These are phyloP conservation scores for Globisporangium mamillatum DNA, from an alignment of 352 stramenopile genomes.

Conservation along the genomic window DNA sequence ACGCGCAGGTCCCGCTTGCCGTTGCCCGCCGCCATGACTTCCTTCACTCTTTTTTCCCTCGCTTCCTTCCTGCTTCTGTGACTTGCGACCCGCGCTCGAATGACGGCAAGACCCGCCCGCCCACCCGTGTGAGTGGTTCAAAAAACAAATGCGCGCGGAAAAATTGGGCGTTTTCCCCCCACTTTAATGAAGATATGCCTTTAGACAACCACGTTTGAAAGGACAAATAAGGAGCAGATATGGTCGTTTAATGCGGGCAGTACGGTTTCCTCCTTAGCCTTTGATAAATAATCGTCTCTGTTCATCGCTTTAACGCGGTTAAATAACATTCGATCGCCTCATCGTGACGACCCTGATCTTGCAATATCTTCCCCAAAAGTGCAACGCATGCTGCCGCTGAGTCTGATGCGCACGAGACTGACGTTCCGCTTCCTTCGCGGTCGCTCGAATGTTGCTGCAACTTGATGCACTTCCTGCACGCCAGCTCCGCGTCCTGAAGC, in stretches of 20 bases:
- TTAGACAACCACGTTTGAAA: background rate
- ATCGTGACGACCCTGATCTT: constrained; percentile 43
- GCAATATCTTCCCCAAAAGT: constrained; percentile 51
- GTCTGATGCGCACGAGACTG: background rate
- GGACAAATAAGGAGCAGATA: too few species aligned
- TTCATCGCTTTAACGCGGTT: constrained; percentile 45
- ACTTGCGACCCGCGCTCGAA: constrained; percentile 15
- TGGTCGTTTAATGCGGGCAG: too few species aligned
- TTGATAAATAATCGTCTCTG: constrained; percentile 18
- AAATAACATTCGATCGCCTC: constrained; percentile 67
- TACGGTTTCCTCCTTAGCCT: background rate
- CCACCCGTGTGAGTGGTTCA: constrained; percentile 7
- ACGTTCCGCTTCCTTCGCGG: constrained; percentile 1
- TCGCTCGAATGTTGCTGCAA: constrained; percentile 26
- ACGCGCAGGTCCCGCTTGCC: constrained; percentile 36
- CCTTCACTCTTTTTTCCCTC: constrained; percentile 2
- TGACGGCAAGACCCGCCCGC: constrained; percentile 1
- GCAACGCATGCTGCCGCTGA: constrained; percentile 28
- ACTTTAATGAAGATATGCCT: background rate
- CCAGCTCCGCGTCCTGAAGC: constrained; percentile 43
- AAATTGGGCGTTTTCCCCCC: constrained; percentile 1
- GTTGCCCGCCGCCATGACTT: constrained; percentile 23
- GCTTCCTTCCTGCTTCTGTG: constrained; percentile 9
- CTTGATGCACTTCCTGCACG: constrained; percentile 51
- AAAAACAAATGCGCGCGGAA: constrained; percentile 12